Conservation (phyloP, 1,284 basidiomycete genomes). For the Sanghuangporus baumii region DNA sequence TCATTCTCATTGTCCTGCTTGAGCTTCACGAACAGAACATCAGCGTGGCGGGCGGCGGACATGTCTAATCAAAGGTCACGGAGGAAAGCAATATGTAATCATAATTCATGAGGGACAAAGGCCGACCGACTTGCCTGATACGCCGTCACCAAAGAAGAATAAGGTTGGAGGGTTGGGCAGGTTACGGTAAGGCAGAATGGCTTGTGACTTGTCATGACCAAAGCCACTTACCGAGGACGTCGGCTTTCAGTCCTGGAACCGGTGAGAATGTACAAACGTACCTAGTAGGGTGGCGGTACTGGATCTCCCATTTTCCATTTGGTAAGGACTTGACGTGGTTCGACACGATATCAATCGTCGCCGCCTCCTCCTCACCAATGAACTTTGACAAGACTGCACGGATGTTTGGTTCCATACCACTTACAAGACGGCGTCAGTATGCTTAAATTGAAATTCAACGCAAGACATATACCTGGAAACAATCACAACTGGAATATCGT, state of each 20-base stretch:
- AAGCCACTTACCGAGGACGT: conserved; percentile 52
- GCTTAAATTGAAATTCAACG: neutral
- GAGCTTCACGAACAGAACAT: conserved; percentile 86
- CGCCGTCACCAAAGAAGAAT: conserved; percentile 95
- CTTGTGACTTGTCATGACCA: conserved; percentile 91
- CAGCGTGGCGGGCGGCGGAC: conserved; percentile 85
- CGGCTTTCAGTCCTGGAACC: neutral
- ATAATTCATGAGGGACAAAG: neutral
- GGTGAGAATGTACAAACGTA: conserved; percentile 24
- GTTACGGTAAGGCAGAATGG: conserved; percentile 80
- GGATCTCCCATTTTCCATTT: conserved; percentile 78
- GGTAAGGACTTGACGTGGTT: conserved; percentile 71
- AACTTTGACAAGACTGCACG: conserved; percentile 80
- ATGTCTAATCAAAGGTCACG: conserved; percentile 49
- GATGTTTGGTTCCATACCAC: conserved; percentile 90
- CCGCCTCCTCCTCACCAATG: conserved; percentile 66
- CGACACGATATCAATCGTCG: conserved; percentile 82
- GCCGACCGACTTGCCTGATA: conserved; percentile 56
- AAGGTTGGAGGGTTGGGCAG: conserved; percentile 70
- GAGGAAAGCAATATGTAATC: neutral
- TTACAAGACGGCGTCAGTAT: conserved; percentile 26
- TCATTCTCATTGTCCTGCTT: conserved; percentile 81
- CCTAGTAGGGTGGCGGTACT: conserved; percentile 85
- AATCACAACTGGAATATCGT: conserved; percentile 83
- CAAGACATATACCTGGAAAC: conserved; percentile 67